Conservation (phyloP, 2,329 filamentous ascomycete genomes). For the Neonectria hederae region DNA sequence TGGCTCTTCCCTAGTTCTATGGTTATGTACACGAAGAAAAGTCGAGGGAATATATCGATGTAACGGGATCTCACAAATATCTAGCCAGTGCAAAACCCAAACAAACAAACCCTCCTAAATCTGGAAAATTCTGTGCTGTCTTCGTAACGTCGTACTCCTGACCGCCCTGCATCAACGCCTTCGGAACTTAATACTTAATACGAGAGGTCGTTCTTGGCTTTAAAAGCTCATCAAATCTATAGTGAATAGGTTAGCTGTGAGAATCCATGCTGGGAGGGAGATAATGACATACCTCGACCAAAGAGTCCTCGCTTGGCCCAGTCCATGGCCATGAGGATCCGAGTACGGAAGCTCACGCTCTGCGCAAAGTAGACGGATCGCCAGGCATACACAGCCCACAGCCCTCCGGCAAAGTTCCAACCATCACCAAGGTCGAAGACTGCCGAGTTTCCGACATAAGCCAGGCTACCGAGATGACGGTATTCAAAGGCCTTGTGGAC, state of each 20-base stretch:
- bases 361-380: slow-evolving; percentile 96
- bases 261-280: not conserved
- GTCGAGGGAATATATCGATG: slow-evolving; percentile 14
- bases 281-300: slow-evolving; percentile 79
- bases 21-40: slow-evolving; percentile 20
- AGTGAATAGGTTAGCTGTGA: slow-evolving; percentile 15
- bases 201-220: slow-evolving; percentile 6
- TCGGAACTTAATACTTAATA: slow-evolving; percentile 22
- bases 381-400: slow-evolving; percentile 97
- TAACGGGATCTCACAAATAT: slow-evolving; percentile 4
- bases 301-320: slow-evolving; percentile 98
- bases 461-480: slow-evolving; percentile 87
- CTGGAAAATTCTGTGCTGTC: not conserved
- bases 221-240: slow-evolving; percentile 65
- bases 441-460: slow-evolving; percentile 95
- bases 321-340: slow-evolving; percentile 93
- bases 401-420: slow-evolving; percentile 79
- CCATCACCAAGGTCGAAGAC: slow-evolving; percentile 89
- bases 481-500: slow-evolving; percentile 97
- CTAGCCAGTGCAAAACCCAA: not conserved
- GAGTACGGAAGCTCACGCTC: slow-evolving; percentile 91
- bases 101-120: not conserved
- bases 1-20: slow-evolving; percentile 9
- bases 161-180: slow-evolving; percentile 11
- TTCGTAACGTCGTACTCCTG: slow-evolving; percentile 15